Base-by-base conservation (phyloP, 2,329 filamentous ascomycete genomes). In the Colletotrichum lindemuthianum region DNA sequence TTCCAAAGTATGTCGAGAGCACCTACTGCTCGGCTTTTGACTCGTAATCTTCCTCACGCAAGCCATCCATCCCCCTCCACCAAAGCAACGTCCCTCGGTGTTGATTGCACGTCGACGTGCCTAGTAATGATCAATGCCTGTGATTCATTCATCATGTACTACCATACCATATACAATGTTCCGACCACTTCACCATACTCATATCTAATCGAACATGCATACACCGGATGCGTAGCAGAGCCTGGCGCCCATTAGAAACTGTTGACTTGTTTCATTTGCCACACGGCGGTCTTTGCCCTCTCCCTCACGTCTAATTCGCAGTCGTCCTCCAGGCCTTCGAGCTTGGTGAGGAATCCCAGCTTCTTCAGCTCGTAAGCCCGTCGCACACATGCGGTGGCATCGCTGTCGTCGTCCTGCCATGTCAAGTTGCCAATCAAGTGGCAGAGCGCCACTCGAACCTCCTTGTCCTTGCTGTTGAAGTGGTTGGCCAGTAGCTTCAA, bases 381-480 rank as follows among this genome's bases (percentile, higher is more conserved):
- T 70, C 89, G 84, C 36, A 85, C 81, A 67, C 90, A 92, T 9
- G 86, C 86, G 24, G 83, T 79, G 16, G 82, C 80, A 70, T 97
- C 93, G 36, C 78, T 83, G 7, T 86, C 83, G 70, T 95, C 90
- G 67, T 97, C 94, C 67, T 90, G 84, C 83, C 90, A 96, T 0
- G 92, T 91, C 47, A 99, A 84, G 74, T 97, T 97, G 74, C 90
- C 91, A 48, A 96, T 84, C 47, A 97, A 83, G 85, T 94, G 95
- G 68, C 92, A 93, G 70, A 96, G 88, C 49, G 90, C 90, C 16
- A 89, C 84, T 6, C 95, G 89, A 7, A 99, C 90, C 45, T 91
- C 87, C 49, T 86, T 85, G 72, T 91, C 88, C 47, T 87, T 85
- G 76, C 93, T 92, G 49, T 82, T 86, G 70, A 96, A 91, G 60